Percentiles rank a stretch among this genome's conserved stretches.
phyloP scores from a whole-genome alignment of 805 yeast genomes.

The Metschnikowia lachancei region DNA sequence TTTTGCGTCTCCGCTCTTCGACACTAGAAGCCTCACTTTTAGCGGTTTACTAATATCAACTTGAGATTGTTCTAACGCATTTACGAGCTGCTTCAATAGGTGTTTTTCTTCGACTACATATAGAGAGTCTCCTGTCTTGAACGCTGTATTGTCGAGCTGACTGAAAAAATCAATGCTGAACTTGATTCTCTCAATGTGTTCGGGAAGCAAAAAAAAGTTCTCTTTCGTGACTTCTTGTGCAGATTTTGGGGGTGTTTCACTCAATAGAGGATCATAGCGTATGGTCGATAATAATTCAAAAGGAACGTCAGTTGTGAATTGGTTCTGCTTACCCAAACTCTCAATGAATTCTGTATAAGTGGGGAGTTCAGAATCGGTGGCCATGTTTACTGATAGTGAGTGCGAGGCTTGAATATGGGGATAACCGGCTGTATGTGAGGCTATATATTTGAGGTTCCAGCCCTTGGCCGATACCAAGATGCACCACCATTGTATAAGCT shows the following conservation, averaged over 20 bases:
- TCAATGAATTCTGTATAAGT: slow-evolving; percentile 9
- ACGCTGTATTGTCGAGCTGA: slow-evolving; percentile 17
- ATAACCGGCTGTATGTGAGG: too few relatives aligned
- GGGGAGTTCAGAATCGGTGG: not conserved
- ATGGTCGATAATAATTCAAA: slow-evolving; percentile 66
- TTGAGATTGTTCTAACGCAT: slow-evolving; percentile 26
- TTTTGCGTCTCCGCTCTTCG: slow-evolving; percentile 26
- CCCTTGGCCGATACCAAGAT: too few relatives aligned
- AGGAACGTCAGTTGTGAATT: slow-evolving; percentile 9
- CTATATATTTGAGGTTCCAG: too few relatives aligned
- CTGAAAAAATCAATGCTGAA: slow-evolving; percentile 53
- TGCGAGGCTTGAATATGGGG: not conserved
- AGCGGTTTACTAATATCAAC: slow-evolving; percentile 26
- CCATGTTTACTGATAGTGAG: not conserved
- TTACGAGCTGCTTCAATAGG: slow-evolving; percentile 35
- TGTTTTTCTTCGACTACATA: slow-evolving; percentile 29
- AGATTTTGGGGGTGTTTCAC: slow-evolving; percentile 27
- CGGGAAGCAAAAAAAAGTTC: slow-evolving; percentile 59
- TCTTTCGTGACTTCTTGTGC: slow-evolving; percentile 23
- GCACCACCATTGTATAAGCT: too few relatives aligned
- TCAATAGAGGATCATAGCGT: slow-evolving; percentile 66
- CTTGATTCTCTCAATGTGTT: slow-evolving; percentile 61
- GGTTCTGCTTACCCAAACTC: slow-evolving; percentile 4
- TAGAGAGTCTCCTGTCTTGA: slow-evolving; percentile 27
- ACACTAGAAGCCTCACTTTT: slow-evolving; percentile 33